phyloP scores from a whole-genome alignment of 805 yeast genomes.

The Yarrowia sp. region DNA sequence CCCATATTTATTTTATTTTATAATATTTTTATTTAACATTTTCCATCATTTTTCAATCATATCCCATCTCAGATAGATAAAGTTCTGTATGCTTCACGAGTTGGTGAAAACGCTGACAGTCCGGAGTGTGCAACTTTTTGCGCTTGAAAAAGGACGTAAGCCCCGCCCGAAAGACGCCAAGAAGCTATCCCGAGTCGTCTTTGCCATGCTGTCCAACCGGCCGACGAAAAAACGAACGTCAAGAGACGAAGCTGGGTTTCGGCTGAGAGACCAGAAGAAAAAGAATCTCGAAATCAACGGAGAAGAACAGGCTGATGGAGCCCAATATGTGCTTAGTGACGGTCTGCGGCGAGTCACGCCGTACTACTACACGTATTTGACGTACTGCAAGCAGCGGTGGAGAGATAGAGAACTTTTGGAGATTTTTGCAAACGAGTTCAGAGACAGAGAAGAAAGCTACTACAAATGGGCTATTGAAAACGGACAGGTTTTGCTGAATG shows the following conservation, averaged over 20 bases:
- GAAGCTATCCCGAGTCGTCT: not conserved
- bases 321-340: not conserved
- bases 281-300: constrained; percentile 7
- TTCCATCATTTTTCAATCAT: not conserved
- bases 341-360: constrained; percentile 70
- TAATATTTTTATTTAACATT: not conserved
- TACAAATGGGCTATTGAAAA: constrained; percentile 62
- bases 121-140: not conserved
- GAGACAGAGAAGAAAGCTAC: constrained; percentile 68
- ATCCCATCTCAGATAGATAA: too few species aligned
- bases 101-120: not conserved
- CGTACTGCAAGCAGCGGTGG: constrained; percentile 92
- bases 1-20: not conserved
- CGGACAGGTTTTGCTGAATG: constrained; percentile 77
- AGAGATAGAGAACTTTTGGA: constrained; percentile 75
- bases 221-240: not conserved
- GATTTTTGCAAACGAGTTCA: constrained; percentile 76
- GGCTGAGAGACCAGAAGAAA: not conserved
- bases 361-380: constrained; percentile 82
- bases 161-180: not conserved
- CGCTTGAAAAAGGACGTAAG: not conserved
- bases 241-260: constrained; percentile 8
- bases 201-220: not conserved
- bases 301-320: constrained; percentile 14
- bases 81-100: not conserved